These are phyloP conservation scores for Phytopythium delawarense DNA, from an alignment of 352 stramenopile species.

Conservation along the genomic window DNA sequence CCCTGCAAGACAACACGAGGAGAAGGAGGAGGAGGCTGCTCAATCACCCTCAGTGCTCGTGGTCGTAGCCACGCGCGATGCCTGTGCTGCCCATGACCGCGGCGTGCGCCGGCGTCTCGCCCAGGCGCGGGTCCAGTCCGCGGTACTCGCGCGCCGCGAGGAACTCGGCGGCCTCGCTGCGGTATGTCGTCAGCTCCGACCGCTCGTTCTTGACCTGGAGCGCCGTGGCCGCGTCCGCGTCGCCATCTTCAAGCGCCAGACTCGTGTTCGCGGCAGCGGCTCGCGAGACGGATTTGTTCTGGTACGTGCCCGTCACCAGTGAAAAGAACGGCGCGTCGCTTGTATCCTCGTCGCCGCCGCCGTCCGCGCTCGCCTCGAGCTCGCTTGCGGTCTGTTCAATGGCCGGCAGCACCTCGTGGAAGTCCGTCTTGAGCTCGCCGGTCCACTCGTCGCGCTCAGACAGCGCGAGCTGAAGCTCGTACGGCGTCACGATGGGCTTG, in stretches of 20 bases:
- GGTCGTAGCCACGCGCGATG: slow-evolving; percentile 74
- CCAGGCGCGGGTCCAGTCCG: slow-evolving; percentile 77
- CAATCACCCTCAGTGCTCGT: slow-evolving; percentile 34
- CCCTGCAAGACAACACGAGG: too few species aligned
- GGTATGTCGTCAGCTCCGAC: slow-evolving; percentile 54
- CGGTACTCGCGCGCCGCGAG: slow-evolving; percentile 66
- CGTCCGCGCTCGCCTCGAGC: slow-evolving; percentile 20
- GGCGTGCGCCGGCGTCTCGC: slow-evolving; percentile 72
- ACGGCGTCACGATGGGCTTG: slow-evolving; percentile 92
- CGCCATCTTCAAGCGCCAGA: slow-evolving; percentile 18
- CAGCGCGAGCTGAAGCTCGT: slow-evolving; percentile 94
- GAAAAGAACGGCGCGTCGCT: slow-evolving; percentile 82
- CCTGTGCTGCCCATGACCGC: slow-evolving; percentile 67
- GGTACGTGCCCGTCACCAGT: slow-evolving; percentile 74
- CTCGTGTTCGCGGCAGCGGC: slow-evolving; percentile 11
- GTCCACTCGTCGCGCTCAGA: slow-evolving; percentile 85
- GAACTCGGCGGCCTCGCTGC: slow-evolving; percentile 73
- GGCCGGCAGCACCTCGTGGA: slow-evolving; percentile 69
- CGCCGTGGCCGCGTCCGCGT: slow-evolving; percentile 31
- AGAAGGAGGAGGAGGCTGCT: neutral
- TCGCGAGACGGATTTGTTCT: slow-evolving; percentile 25
- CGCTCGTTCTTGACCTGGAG: slow-evolving; percentile 54
- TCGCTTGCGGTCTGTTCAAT: slow-evolving; percentile 33
- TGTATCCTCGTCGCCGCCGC: slow-evolving; percentile 21
- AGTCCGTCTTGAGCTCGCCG: slow-evolving; percentile 81